Conservation (phyloP, 2,329 filamentous ascomycete genomes). For the Xylaria arbuscula region DNA sequence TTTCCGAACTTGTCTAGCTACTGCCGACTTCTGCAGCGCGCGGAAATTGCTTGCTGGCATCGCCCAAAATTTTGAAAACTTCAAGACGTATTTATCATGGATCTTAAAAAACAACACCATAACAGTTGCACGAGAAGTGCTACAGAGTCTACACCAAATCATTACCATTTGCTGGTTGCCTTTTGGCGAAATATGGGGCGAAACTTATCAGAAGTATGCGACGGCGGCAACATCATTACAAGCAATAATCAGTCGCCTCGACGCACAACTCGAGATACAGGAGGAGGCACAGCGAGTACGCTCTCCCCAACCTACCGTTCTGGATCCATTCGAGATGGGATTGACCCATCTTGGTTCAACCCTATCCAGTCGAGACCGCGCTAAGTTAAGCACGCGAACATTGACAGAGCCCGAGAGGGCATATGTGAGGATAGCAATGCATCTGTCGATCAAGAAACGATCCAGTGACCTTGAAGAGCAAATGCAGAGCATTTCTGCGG, state of each 20-base stretch:
- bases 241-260: conserved; percentile 28
- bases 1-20: conserved; percentile 42
- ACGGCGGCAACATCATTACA: conserved; percentile 26
- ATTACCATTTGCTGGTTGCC: conserved; percentile 44
- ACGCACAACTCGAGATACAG: conserved; percentile 37
- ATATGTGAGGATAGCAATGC: conserved; percentile 35
- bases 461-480: conserved; percentile 39
- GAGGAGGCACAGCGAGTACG: conserved; percentile 26
- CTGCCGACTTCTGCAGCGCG: conserved; percentile 40
- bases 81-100: conserved; percentile 38
- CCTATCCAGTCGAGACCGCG: conserved; percentile 32
- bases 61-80: conserved; percentile 38
- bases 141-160: conserved; percentile 42
- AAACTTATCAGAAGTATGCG: conserved; percentile 23
- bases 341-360: conserved; percentile 31
- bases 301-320: conserved; percentile 8
- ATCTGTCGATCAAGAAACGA: conserved; percentile 41
- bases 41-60: conserved; percentile 45
- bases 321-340: conserved; percentile 28
- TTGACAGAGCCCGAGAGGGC: conserved; percentile 17
- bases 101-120: conserved; percentile 36
- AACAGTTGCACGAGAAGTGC: conserved; percentile 34
- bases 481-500: conserved; percentile 34
- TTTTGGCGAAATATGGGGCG: conserved; percentile 32
- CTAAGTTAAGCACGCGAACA: conserved; percentile 28